Evolutionary conservation across 2,329 filamentous ascomycete species (phyloP), one percentile per base, ranked within the genome.

Genomic region (Aureobasidium melanogenum): DNA sequence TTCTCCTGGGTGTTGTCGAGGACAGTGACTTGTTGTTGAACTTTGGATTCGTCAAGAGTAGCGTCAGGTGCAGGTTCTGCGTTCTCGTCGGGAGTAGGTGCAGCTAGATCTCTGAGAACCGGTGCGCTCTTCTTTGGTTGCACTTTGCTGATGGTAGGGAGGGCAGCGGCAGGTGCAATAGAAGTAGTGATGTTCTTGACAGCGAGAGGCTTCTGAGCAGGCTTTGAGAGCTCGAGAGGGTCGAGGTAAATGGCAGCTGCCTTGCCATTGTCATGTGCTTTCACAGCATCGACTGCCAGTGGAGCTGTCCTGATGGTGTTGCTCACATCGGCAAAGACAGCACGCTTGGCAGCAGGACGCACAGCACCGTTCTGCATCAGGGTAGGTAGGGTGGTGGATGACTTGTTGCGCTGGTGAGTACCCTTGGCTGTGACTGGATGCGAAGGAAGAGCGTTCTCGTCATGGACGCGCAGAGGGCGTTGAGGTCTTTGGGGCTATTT

Each of bases 331-430:
- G 84, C 88, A 74, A 95, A 91, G 14, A 85, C 89, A 64, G 86
- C 85, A 66, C 91, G 86, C 77, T 92, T 94, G 60, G 86, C 80
- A 62, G 83, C 80, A 59, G 81, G 80, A 73, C 87, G 89, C 65
- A 86, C 74, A 41, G 78, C 80, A 62, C 77, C 80, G 54, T 78
- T 80, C 64, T 80, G 77, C 63, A 80, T 71, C 63, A 83, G 69
- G 67, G 79, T 79, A 50, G 76, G 89, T 66, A 81, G 82, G 75
- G 75, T 87, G 74, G 73, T 85, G 36, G 81, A 86, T 9, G 91
- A 95, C 75, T 96, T 96, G 76, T 91, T 87, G 65, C 88, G 87
- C 68, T 91, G 86, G 68, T 95, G 89, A 64, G 91, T 77, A 58
- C 82, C 77, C 71, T 85, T 85, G 46, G 73, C 74, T 59, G 77